Base-by-base conservation (phyloP, 495 filamentous ascomycete species). In the Rhizodiscina lignyota region DNA sequence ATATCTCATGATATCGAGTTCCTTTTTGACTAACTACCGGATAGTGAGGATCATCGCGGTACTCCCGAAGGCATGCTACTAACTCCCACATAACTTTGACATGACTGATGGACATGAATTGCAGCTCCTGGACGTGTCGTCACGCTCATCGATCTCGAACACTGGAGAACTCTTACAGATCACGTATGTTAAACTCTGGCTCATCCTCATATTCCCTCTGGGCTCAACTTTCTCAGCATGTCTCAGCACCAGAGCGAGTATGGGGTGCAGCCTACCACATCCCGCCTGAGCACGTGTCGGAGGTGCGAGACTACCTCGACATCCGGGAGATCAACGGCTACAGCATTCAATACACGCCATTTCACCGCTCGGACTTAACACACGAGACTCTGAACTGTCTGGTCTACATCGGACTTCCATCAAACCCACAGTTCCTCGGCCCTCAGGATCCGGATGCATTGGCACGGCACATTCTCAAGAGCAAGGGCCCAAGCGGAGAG, bases 291-390 rank as follows among this genome's bases (percentile, higher is more conserved):
- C 68, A 77, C 39, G 81, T 89, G 12, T 66, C 70, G 39, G 79
- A 85, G 58, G 91, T 94, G 2, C 76, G 80, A 39, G 67, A 79
- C 36, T 86, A 94, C 54, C 83, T 99, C 23, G 86, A 96, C 51
- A 85, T 93, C 38, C 78, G 91, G 11, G 91, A 99, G 59, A 93
- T 94, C 46, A 89, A 96, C 53, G 91, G 91, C 4, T 96, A 96
- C 52, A 79, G 70, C 21, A 84, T 89, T 42, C 83, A 91, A 50
- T 82, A 82, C 55, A 86, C 82, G 16, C 72, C 75, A 1, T 93
- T 93, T 55, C 62, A 81, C 50, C 19, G 5, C 32, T 38, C 23
- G 13, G 16, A 29, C 24, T 6, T 6, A 21, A 21, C 19, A 32
- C 39, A 49, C 11, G 6, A n/a, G 10, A 56, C 63, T 5, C 66